Base-by-base conservation (phyloP, 441 rosid genomes). In the Gossypium aridum region DNA sequence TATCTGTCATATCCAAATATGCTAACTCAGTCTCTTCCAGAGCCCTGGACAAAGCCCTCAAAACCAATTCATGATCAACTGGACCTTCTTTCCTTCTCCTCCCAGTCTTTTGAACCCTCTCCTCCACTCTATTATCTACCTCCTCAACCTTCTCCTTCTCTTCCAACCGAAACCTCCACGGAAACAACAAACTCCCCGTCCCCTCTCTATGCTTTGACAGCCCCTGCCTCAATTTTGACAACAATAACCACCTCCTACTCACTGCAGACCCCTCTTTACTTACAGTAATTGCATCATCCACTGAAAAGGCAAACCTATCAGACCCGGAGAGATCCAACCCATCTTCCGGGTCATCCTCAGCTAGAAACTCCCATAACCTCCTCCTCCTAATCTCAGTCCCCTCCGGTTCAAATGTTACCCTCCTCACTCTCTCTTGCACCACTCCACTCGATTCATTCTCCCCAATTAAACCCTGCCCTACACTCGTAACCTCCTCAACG, bases 301-400 rank as follows among this genome's bases (percentile, higher is more conserved):
- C 92, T 0, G 97, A 93, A 81, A 95, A 95, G 1, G 97, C 94
- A 75, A 95, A 95, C 77, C 98, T 85, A 59, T 87, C 96, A 2
- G 99, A 89, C 60, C 99, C 99, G 1, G 99, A 91, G 70, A 95
- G 96, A 87, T 95, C 99, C 75, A 92, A 86, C 31, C 97, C 98
- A 45, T 95, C 99, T 74, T 92, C 94, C 1, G 83, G 79, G 71
- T 91, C 90, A 23, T 87, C 94, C 83, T 94, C 94, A 0, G 92
- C 94, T 59, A 95, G 88, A 76, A 87, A 87, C 83, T 95, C 98
- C 94, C 98, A 91, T 12, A 95, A 76, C 82, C 88, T 75, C 85
- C 79, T 83, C 78, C 84, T 83, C 84, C 88, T 88, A 69, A 76
- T 83, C 80, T 86, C 88, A 1, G 77, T 83, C 70, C 86, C 91